phyloP scores from a whole-genome alignment of 306 rosid species.

The Lathyrus oleraceus region DNA sequence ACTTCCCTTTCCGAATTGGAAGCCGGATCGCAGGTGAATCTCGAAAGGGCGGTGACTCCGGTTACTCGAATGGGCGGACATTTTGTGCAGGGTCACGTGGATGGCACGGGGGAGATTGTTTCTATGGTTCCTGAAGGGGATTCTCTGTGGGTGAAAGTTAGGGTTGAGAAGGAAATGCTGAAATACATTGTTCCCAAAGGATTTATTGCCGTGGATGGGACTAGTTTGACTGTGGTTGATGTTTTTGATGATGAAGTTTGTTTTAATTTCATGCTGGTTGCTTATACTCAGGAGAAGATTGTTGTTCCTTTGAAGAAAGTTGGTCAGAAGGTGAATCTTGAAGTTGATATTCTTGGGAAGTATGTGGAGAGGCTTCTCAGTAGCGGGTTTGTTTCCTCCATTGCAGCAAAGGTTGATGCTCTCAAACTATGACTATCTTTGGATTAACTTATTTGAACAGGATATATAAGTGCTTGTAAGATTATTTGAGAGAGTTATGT shows the following conservation, averaged over 20 bases:
- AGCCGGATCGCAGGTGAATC: slow-evolving; percentile 66
- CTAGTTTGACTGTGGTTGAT: slow-evolving; percentile 93
- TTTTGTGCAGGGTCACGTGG: slow-evolving; percentile 97
- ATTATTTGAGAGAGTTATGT: no score
- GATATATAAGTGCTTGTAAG: no score
- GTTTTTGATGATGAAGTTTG: slow-evolving; percentile 72
- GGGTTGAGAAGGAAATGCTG: slow-evolving; percentile 49
- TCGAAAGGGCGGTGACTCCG: slow-evolving; percentile 82
- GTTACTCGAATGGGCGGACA: slow-evolving; percentile 88
- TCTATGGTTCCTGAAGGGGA: no score
- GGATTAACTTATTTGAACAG: background rate
- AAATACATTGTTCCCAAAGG: slow-evolving; percentile 82
- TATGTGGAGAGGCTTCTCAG: slow-evolving; percentile 88
- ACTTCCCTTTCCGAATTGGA: slow-evolving; percentile 69
- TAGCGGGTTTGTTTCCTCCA: slow-evolving; percentile 53
- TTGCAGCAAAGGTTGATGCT: slow-evolving; percentile 44
- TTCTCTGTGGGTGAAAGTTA: slow-evolving; percentile 84
- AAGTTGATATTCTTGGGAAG: slow-evolving; percentile 91
- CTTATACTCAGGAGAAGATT: slow-evolving; percentile 71
- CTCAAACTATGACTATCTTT: background rate
- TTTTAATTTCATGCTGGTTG: slow-evolving; percentile 88
- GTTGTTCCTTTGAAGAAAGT: slow-evolving; percentile 84
- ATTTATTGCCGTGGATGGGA: slow-evolving; percentile 86
- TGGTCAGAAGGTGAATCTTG: slow-evolving; percentile 83
- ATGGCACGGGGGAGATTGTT: no score